Evolutionary conservation across 495 filamentous ascomycete genomes (phyloP), one percentile per base, ranked within the genome.

Genomic region (Aspergillus asperescens): DNA sequence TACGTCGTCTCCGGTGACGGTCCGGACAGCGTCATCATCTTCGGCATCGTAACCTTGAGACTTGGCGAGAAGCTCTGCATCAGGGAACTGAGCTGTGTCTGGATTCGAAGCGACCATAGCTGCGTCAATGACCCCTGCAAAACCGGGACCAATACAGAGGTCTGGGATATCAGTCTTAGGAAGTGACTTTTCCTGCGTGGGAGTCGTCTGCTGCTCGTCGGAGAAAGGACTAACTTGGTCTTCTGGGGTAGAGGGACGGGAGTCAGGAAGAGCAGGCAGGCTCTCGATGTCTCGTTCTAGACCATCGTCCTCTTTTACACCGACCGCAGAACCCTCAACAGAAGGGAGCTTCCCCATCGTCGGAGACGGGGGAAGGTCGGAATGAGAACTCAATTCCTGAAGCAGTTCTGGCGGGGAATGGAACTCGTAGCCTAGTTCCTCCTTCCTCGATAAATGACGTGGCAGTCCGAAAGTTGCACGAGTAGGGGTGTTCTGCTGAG

Each of bases 351-450:
- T 20, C 15, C 60, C 62, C 24, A 67, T 41, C 2, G 55, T 46
- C 13, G 66, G 60, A 19, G 65, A 67, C 2, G 57, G 43, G 29
- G 70, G 66, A 7, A 71, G 43, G 15, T 66, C 60, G 0, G 52
- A 61, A 44, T 57, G 63, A 7, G 34, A 38, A 15, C 22, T 56
- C 0, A 70, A 69, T 27, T 77, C 69, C 13, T 66, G 68, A 5
- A 77, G 43, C 6, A 77, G 64, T 35, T 77, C 74, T 0, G 71
- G 72, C 2, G 71, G 70, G 39, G 74, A 74, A 47, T 77, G 72
- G 52, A 75, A 75, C 35, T 77, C 72, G 37, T 74, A 75, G 4
- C 64, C 70, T 1, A 58, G 70, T 53, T 67, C 68, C 60, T 71
- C 57, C 63, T 67, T 24, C 48, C 55, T 16, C 38, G 55, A 25